These are phyloP conservation scores for Phlebiopsis flavidoalba DNA, from an alignment of 768 basidiomycete species.

Conservation along the genomic window DNA sequence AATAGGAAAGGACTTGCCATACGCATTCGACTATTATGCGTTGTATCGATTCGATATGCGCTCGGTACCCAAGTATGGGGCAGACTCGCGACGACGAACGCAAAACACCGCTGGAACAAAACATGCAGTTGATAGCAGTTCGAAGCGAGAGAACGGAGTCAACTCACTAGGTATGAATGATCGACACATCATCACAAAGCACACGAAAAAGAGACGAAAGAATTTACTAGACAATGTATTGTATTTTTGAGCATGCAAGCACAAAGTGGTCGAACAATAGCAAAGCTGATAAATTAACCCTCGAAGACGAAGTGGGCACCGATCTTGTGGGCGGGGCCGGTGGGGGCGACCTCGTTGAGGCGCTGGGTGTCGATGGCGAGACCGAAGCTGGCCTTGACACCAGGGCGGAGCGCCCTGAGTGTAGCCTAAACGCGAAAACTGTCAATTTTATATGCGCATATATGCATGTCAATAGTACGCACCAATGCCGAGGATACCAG, in stretches of 20 bases:
- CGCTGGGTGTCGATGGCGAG: conserved; percentile 93
- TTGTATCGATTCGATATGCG: too few species aligned
- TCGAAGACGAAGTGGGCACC: conserved; percentile 75
- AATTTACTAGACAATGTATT: background rate
- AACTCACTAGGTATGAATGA: too few species aligned
- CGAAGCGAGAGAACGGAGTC: too few species aligned
- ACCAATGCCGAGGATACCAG: conserved; percentile 86
- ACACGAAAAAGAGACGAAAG: background rate
- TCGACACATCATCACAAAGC: background rate
- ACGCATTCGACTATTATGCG: too few species aligned
- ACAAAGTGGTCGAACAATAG: background rate
- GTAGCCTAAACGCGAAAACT: conserved; percentile 47
- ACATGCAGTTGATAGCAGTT: too few species aligned
- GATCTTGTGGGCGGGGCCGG: conserved; percentile 77
- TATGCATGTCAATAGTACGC: conserved; percentile 12
- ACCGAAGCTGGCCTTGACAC: conserved; percentile 90
- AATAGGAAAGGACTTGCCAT: too few species aligned
- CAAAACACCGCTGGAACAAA: too few species aligned
- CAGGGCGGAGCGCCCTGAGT: conserved; percentile 92
- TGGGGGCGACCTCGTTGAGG: conserved; percentile 61
- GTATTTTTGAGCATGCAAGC: background rate
- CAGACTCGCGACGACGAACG: too few species aligned
- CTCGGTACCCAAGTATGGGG: too few species aligned
- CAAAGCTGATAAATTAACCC: conserved; percentile 22
- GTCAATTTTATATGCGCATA: background rate